Evolutionary conservation across 441 rosid genomes (phyloP).

Genomic region (Pelargonium myrrhifolium): DNA sequence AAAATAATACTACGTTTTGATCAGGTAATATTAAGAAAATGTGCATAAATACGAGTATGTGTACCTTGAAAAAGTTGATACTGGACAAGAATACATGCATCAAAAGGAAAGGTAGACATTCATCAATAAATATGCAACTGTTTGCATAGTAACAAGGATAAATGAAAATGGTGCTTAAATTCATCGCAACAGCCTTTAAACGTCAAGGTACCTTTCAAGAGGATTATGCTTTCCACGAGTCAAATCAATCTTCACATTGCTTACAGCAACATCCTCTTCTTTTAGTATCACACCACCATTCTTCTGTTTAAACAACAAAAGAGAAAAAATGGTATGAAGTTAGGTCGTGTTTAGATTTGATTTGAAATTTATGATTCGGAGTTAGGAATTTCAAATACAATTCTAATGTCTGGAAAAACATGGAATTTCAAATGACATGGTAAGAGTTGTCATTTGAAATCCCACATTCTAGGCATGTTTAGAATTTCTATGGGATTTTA

Average conservation of each 20-base stretch:
- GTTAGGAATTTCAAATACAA: too few relatives aligned
- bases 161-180: not conserved
- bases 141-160: constrained; percentile 5
- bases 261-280: constrained; percentile 72
- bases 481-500: too few relatives aligned
- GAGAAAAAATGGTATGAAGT: not conserved
- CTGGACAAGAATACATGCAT: constrained; percentile 38
- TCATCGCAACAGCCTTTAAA: not conserved
- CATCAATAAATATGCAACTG: constrained; percentile 14
- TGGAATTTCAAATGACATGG: too few relatives aligned
- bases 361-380: too few relatives aligned
- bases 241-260: constrained; percentile 83
- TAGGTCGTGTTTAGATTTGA: too few relatives aligned
- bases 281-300: constrained; percentile 46
- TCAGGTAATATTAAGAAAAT: not conserved
- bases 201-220: constrained; percentile 55
- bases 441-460: too few relatives aligned
- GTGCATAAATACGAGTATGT: not conserved
- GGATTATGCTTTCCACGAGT: constrained; percentile 83
- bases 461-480: too few relatives aligned
- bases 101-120: constrained; percentile 10
- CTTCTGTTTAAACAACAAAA: constrained; percentile 36
- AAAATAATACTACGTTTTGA: not conserved
- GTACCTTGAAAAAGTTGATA: constrained; percentile 85
- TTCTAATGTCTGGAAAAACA: too few relatives aligned